A percentile compares a stretch with the other conserved stretches of the same genome.
Conservation (phyloP, 306 rosid species). For the Macrotyloma uniflorum region DNA sequence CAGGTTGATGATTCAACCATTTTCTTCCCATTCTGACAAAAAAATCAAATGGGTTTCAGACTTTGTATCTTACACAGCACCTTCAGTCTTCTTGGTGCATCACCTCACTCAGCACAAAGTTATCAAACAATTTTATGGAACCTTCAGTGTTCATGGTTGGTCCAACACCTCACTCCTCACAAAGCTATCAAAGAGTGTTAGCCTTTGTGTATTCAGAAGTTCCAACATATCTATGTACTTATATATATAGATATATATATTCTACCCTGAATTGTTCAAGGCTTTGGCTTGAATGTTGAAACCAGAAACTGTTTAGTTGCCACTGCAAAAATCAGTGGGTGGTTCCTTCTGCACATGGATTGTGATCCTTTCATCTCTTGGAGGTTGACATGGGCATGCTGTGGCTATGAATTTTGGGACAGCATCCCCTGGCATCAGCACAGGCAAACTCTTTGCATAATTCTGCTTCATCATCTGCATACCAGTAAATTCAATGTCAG, state of each 20-base stretch:
- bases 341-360: slow-evolving; percentile 42
- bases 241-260: background rate
- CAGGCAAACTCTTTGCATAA: slow-evolving; percentile 55
- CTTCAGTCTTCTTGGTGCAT: slow-evolving; percentile 14
- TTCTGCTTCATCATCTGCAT: slow-evolving; percentile 50
- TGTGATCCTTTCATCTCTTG: slow-evolving; percentile 46
- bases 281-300: background rate
- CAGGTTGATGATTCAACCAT: slow-evolving; percentile 33
- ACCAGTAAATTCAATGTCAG: background rate
- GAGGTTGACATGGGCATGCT: slow-evolving; percentile 73
- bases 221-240: background rate
- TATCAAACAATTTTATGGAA: background rate
- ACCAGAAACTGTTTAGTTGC: slow-evolving; percentile 12
- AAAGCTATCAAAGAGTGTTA: slow-evolving; percentile 4
- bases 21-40: slow-evolving; percentile 44
- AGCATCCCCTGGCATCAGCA: slow-evolving; percentile 85
- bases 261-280: slow-evolving; percentile 22
- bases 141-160: slow-evolving; percentile 26
- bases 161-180: slow-evolving; percentile 31
- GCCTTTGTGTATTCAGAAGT: slow-evolving; percentile 13
- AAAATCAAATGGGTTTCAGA: slow-evolving; percentile 36
- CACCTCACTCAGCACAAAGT: slow-evolving; percentile 31
- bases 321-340: slow-evolving; percentile 12
- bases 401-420: slow-evolving; percentile 75
- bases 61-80: slow-evolving; percentile 14